Percentiles rank a stretch among this genome's conserved stretches.
Conservation (phyloP, 1,284 basidiomycete genomes). For the Ustilago cynodontis region DNA sequence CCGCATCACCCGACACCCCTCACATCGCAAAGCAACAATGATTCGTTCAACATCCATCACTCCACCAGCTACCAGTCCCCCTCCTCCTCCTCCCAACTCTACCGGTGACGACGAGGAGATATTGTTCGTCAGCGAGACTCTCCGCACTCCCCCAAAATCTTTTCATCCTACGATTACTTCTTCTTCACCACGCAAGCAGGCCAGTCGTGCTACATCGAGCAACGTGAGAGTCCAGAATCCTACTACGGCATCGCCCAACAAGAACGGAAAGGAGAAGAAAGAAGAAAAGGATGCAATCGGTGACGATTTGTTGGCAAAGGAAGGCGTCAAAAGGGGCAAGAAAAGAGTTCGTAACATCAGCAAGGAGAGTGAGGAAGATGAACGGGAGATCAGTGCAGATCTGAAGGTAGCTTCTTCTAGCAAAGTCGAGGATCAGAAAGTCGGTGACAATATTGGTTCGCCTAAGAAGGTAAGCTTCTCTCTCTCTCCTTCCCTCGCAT, state of each 20-base stretch:
- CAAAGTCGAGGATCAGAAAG: not conserved
- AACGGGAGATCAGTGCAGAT: not conserved
- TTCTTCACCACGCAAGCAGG: not conserved
- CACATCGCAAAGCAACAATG: not conserved
- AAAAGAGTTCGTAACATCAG: not conserved
- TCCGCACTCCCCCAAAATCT: not conserved
- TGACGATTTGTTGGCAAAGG: not conserved
- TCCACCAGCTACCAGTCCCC: conserved; percentile 11
- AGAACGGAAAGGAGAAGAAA: not conserved
- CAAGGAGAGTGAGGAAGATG: not conserved
- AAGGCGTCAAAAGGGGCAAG: not conserved
- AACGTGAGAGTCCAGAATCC: too few relatives aligned
- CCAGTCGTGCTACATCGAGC: too few relatives aligned
- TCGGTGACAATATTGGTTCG: not conserved
- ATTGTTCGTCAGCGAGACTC: conserved; percentile 11
- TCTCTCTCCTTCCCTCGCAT: not conserved
- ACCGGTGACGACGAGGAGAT: conserved; percentile 16
- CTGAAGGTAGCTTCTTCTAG: not conserved
- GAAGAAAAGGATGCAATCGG: not conserved
- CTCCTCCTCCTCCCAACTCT: not conserved
- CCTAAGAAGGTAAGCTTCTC: not conserved
- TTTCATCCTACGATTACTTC: not conserved
- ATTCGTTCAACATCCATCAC: not conserved
- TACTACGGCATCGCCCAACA: not conserved
- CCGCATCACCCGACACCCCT: not conserved